Conservation (phyloP, 2,329 filamentous ascomycete genomes). For the Fusarium sp. region DNA sequence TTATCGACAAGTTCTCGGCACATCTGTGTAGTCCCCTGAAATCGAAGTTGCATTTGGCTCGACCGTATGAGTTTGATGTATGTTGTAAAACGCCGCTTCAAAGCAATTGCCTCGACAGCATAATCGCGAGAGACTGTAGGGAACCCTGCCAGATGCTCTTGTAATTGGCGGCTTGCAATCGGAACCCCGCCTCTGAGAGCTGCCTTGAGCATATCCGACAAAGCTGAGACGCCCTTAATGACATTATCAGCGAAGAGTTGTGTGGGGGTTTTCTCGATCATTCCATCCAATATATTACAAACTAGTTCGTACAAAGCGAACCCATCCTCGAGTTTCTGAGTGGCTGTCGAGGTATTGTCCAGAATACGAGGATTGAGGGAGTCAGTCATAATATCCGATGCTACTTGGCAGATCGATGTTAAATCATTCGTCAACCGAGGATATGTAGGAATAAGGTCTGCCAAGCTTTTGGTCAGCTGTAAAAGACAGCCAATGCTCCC, state of each 20-base stretch:
- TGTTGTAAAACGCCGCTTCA: conserved; percentile 76
- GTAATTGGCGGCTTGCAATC: conserved; percentile 48
- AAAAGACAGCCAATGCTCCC: conserved; percentile 58
- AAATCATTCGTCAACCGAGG: conserved; percentile 62
- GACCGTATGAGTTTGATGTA: conserved; percentile 80
- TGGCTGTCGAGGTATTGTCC: conserved; percentile 40
- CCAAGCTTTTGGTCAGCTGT: conserved; percentile 55
- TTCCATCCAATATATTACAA: conserved; percentile 55
- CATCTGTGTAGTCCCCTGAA: conserved; percentile 80
- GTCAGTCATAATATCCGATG: conserved; percentile 50
- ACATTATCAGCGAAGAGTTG: conserved; percentile 61
- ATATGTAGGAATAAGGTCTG: conserved; percentile 55
- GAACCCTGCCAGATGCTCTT: conserved; percentile 42
- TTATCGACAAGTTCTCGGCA: conserved; percentile 74
- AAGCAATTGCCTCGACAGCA: conserved; percentile 63
- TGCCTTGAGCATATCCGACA: conserved; percentile 58
- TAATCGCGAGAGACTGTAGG: conserved; percentile 54
- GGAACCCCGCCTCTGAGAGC: conserved; percentile 53
- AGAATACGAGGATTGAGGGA: conserved; percentile 40
- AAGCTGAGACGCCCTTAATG: conserved; percentile 50
- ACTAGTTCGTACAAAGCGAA: conserved; percentile 58
- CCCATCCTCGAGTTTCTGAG: conserved; percentile 53
- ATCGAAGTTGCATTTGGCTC: conserved; percentile 89
- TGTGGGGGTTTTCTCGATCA: conserved; percentile 68
- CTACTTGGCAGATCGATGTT: conserved; percentile 51